Percentiles rank a stretch among this genome's conserved stretches.
Conservation (phyloP, 2,329 filamentous ascomycete species). For the Fusarium luffae region DNA sequence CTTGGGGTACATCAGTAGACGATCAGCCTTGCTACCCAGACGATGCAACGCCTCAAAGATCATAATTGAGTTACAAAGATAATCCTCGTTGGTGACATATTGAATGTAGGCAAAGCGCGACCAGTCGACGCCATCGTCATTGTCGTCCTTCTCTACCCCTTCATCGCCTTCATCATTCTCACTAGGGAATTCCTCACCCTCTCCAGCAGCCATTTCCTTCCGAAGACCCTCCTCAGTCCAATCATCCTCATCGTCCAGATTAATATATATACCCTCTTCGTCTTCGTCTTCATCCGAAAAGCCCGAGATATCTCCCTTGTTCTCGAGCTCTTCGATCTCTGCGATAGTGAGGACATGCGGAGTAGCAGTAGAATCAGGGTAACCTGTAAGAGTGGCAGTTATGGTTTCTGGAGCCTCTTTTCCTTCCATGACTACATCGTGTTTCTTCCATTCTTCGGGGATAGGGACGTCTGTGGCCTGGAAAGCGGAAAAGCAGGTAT, state of each 20-base stretch:
- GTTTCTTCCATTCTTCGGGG: neutral
- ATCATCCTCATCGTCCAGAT: neutral
- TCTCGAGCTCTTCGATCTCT: slow-evolving; percentile 5
- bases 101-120: slow-evolving; percentile 59
- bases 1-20: slow-evolving; percentile 60
- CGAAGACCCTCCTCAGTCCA: neutral
- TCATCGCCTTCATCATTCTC: neutral
- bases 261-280: neutral
- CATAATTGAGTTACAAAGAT: slow-evolving; percentile 64
- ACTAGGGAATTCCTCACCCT: neutral
- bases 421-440: neutral
- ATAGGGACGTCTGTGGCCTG: neutral
- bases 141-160: neutral
- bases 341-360: neutral
- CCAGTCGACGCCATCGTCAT: slow-evolving; percentile 19
- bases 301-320: slow-evolving; percentile 4
- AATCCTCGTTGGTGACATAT: slow-evolving; percentile 60
- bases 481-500: neutral
- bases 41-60: slow-evolving; percentile 58
- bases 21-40: slow-evolving; percentile 56
- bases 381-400: neutral
- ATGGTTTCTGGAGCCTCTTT: neutral
- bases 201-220: neutral
- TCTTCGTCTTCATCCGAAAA: neutral
- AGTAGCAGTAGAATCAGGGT: neutral